Evolutionary conservation across 106 monocot genomes (phyloP).

Genomic region (Amphibolis antarctica): DNA sequence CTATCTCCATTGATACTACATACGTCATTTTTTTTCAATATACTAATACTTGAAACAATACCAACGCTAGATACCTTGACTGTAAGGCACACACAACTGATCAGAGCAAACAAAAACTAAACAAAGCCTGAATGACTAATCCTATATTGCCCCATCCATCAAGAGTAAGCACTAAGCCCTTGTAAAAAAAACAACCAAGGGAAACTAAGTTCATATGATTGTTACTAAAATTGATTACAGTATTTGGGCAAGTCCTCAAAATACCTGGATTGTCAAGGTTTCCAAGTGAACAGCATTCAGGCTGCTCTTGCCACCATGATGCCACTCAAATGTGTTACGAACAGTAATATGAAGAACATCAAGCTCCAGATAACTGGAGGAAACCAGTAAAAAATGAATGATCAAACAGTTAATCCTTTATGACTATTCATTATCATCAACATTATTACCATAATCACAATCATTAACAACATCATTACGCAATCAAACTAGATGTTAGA

Average conservation of each 20-base stretch:
- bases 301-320: constrained; percentile 61
- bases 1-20: too few species aligned
- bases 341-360: constrained; percentile 83
- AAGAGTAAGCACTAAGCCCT: too few species aligned
- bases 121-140: too few species aligned
- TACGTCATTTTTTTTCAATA: too few species aligned
- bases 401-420: not conserved
- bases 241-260: not conserved
- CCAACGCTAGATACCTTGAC: too few species aligned
- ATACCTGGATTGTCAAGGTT: constrained; percentile 67
- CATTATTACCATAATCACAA: too few species aligned
- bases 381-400: constrained; percentile 4
- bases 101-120: too few species aligned
- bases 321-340: constrained; percentile 74
- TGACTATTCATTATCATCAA: not conserved
- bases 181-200: too few species aligned
- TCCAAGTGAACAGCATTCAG: constrained; percentile 72
- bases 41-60: too few species aligned
- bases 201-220: too few species aligned
- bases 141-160: too few species aligned
- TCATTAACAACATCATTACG: not conserved
- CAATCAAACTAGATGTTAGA: not conserved
- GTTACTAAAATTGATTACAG: not conserved
- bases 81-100: too few species aligned
- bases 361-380: constrained; percentile 73